Evolutionary conservation across 805 yeast species (phyloP).

Genomic region (Myxozyma kluyveri): DNA sequence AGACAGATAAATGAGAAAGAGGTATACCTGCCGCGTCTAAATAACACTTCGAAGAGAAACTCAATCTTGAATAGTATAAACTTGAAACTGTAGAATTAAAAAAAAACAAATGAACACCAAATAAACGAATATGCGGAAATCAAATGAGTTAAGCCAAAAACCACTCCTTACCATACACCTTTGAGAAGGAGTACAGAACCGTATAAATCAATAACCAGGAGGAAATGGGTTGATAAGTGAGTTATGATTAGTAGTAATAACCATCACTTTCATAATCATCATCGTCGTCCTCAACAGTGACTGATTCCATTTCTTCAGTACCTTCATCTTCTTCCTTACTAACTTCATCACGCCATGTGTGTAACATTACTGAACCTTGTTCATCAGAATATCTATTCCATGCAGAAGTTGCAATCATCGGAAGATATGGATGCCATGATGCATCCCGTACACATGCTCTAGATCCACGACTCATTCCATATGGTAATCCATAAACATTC

Average conservation of each 20-base stretch:
- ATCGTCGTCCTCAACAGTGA: slow-evolving; percentile 1
- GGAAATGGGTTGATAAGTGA: too few species aligned
- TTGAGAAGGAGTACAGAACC: too few species aligned
- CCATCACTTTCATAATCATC: slow-evolving; percentile 1
- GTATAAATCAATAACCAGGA: too few species aligned
- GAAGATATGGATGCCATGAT: slow-evolving; percentile 34
- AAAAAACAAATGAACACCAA: too few species aligned
- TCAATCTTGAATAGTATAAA: too few species aligned
- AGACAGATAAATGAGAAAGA: too few species aligned
- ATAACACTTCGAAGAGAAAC: too few species aligned
- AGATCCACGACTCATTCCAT: slow-evolving; percentile 1
- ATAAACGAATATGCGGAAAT: too few species aligned
- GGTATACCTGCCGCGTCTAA: too few species aligned
- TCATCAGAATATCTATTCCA: slow-evolving; percentile 17
- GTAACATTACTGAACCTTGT: slow-evolving; percentile 16
- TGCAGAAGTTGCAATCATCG: slow-evolving; percentile 23
- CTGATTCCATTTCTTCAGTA: not conserved
- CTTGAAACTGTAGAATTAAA: too few species aligned
- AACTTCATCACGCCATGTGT: slow-evolving; percentile 15
- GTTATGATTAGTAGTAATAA: not conserved
- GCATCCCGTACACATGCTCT: slow-evolving; percentile 30
- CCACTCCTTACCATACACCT: too few species aligned
- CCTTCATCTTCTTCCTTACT: slow-evolving; percentile 1
- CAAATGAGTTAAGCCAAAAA: too few species aligned
- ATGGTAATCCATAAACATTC: not conserved